Conservation (phyloP, 352 stramenopile species). For the Aphanomyces stellatus region DNA sequence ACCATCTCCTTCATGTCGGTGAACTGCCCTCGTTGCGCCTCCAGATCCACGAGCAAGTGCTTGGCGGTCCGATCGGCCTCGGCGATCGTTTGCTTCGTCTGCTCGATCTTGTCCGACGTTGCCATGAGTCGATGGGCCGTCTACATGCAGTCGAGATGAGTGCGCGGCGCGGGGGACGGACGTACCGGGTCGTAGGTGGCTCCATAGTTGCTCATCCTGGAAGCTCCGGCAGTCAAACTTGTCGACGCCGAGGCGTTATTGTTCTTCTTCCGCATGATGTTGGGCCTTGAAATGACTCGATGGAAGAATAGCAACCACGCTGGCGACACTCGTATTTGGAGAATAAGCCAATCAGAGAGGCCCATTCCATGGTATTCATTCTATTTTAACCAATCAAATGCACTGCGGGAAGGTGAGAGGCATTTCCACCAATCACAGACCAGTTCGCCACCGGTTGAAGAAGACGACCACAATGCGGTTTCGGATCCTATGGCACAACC, state of each 20-base stretch:
- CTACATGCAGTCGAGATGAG: conserved; percentile 23
- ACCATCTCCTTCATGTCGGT: conserved; percentile 79
- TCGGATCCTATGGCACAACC: too few species aligned
- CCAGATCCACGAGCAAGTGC: conserved; percentile 64
- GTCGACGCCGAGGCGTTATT: not conserved
- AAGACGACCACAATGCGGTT: too few species aligned
- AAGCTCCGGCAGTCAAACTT: not conserved
- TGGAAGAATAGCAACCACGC: conserved; percentile 1
- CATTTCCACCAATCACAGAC: not conserved
- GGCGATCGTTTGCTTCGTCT: conserved; percentile 45
- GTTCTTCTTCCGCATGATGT: not conserved
- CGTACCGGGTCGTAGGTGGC: conserved; percentile 11
- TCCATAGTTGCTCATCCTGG: conserved; percentile 15
- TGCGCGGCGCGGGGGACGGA: too few species aligned
- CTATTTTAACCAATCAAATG: conserved; percentile 12
- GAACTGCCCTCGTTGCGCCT: conserved; percentile 68
- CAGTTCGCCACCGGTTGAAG: too few species aligned
- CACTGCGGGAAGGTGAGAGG: not conserved
- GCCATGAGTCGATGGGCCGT: conserved; percentile 53
- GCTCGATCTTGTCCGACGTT: conserved; percentile 66
- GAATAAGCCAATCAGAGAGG: not conserved
- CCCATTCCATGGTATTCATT: not conserved
- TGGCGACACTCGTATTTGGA: not conserved
- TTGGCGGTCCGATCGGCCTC: conserved; percentile 65
- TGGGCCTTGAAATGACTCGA: not conserved